Percentiles rank a stretch among this genome's conserved stretches.
These are phyloP conservation scores for Fagus sylvatica DNA, from an alignment of 306 rosid genomes.

Conservation along the genomic window DNA sequence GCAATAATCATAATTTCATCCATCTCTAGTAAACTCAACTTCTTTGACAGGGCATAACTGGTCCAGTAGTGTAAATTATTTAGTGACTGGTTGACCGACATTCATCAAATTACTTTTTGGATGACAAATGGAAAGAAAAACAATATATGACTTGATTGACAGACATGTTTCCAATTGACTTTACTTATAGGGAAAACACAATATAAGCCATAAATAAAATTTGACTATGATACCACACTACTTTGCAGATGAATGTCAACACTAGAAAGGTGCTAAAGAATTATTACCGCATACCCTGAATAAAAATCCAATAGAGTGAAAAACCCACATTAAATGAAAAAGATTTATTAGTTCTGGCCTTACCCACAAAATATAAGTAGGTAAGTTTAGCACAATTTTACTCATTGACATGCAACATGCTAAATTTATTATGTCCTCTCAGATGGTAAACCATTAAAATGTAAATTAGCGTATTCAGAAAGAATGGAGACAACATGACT, in stretches of 20 bases:
- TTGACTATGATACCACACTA: background rate
- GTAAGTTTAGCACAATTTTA: background rate
- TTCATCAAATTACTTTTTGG: background rate
- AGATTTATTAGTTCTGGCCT: background rate
- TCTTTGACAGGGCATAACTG: background rate
- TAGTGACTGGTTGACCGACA: background rate
- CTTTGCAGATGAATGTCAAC: background rate
- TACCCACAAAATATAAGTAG: background rate
- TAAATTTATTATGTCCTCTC: background rate
- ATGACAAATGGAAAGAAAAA: background rate
- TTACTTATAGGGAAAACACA: background rate
- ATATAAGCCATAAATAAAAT: background rate
- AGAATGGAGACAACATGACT: slow-evolving; percentile 2
- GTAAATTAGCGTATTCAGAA: background rate
- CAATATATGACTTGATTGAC: background rate
- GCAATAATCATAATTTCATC: background rate
- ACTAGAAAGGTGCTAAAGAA: background rate
- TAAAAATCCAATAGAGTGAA: background rate
- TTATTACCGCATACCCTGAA: background rate
- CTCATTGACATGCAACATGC: background rate
- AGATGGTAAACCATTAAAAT: background rate
- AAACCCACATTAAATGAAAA: background rate
- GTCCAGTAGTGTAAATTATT: background rate
- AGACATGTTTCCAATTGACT: background rate
- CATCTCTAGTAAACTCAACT: background rate